phyloP scores from a whole-genome alignment of 2,329 filamentous ascomycete species.

The Plenodomus lindquistii region DNA sequence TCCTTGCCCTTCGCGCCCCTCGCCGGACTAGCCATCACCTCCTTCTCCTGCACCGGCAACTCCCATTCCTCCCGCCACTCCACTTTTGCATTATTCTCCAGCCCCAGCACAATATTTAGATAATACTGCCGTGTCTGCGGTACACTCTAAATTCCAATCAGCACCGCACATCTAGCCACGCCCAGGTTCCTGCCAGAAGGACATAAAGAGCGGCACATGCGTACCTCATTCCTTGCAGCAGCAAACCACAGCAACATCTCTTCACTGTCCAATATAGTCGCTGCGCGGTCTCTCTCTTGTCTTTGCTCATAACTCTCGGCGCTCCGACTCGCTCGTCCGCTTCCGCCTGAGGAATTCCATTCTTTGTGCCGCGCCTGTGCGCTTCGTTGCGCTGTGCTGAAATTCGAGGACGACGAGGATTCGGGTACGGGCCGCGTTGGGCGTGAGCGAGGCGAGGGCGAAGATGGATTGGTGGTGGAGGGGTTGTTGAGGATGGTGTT shows the following conservation, averaged over 20 bases:
- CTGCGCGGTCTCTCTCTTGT: conserved; percentile 36
- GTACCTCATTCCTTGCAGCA: conserved; percentile 39
- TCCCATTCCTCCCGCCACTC: conserved; percentile 27
- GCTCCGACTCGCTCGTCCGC: background rate
- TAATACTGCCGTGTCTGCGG: conserved; percentile 37
- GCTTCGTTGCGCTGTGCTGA: background rate
- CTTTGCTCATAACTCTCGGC: conserved; percentile 34
- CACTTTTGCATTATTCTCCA: conserved; percentile 9
- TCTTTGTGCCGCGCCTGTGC: background rate
- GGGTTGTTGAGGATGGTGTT: background rate
- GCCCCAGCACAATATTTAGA: conserved; percentile 35
- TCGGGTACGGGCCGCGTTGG: background rate
- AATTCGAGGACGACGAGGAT: background rate
- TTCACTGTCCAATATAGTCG: conserved; percentile 35
- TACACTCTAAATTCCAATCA: conserved; percentile 23
- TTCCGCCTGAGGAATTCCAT: background rate
- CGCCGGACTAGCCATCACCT: conserved; percentile 10
- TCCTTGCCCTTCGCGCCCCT: conserved; percentile 20
- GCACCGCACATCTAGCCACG: too few species aligned
- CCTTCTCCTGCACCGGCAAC: conserved; percentile 5
- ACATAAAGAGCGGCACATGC: conserved; percentile 2
- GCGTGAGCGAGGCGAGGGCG: background rate
- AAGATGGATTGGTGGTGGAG: background rate
- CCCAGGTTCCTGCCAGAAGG: background rate
- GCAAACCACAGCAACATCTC: conserved; percentile 46